These are phyloP conservation scores for Talaromyces piceae DNA, from an alignment of 2,329 filamentous ascomycete genomes.

Conservation along the genomic window DNA sequence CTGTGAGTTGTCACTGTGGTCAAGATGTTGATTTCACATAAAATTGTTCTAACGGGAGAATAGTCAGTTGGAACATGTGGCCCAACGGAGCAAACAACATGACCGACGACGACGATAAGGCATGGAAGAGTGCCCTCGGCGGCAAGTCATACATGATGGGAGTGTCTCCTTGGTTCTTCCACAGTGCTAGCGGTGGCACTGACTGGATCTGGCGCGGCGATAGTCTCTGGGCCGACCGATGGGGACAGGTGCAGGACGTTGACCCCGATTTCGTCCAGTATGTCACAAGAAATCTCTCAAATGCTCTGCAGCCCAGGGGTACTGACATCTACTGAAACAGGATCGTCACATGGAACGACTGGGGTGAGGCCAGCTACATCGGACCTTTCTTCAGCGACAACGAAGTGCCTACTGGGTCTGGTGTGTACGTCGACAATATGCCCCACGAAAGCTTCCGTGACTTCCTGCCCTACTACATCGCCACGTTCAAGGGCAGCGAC, in stretches of 20 bases:
- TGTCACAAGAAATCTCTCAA: slow-evolving; percentile 1
- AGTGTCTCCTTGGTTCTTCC: slow-evolving; percentile 49
- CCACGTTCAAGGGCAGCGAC: slow-evolving; percentile 18
- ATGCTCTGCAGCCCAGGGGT: too few species aligned
- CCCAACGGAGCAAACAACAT: slow-evolving; percentile 30
- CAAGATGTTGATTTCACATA: background rate
- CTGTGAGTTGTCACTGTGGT: background rate
- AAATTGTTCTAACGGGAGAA: background rate
- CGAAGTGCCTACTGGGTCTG: slow-evolving; percentile 41
- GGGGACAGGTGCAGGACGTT: slow-evolving; percentile 48
- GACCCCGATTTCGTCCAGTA: slow-evolving; percentile 45
- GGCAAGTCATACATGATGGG: slow-evolving; percentile 46
- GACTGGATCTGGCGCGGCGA: slow-evolving; percentile 59
- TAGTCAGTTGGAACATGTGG: slow-evolving; percentile 40
- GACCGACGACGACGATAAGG: slow-evolving; percentile 29
- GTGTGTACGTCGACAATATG: slow-evolving; percentile 22
- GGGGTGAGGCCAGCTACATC: slow-evolving; percentile 54
- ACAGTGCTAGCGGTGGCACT: slow-evolving; percentile 26
- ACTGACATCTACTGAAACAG: too few species aligned
- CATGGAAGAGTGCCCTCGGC: slow-evolving; percentile 32
- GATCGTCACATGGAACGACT: slow-evolving; percentile 57
- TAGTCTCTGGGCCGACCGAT: slow-evolving; percentile 53
- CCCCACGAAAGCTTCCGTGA: slow-evolving; percentile 26
- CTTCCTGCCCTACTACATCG: slow-evolving; percentile 29
- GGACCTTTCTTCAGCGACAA: slow-evolving; percentile 39